A percentile compares a stretch with the other conserved stretches of the same genome.
Evolutionary conservation across 331 rosid genomes (phyloP).

Genomic region (Phaseolus coccineus): DNA sequence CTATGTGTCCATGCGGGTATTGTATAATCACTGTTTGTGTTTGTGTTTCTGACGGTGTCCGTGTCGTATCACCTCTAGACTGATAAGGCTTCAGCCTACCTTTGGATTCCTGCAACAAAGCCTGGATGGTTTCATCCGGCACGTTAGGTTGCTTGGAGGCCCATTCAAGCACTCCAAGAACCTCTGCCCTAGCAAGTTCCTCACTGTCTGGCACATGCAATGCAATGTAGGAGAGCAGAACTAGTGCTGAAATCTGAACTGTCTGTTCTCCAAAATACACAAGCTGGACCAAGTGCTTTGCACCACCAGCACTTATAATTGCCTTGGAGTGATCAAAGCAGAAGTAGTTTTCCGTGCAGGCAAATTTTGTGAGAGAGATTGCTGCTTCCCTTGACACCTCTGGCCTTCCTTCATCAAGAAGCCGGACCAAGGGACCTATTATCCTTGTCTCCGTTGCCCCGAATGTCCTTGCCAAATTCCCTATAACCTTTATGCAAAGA

Average conservation of each 20-base stretch:
- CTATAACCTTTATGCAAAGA: slow-evolving; percentile 64
- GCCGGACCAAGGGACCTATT: slow-evolving; percentile 64
- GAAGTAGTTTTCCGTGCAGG: slow-evolving; percentile 57
- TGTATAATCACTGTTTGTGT: neutral
- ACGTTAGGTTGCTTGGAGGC: slow-evolving; percentile 63
- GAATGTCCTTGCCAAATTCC: slow-evolving; percentile 70
- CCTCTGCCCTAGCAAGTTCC: slow-evolving; percentile 66
- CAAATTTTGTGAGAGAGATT: slow-evolving; percentile 64
- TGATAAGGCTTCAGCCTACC: slow-evolving; percentile 66
- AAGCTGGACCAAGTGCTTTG: slow-evolving; percentile 64
- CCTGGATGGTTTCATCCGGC: slow-evolving; percentile 57
- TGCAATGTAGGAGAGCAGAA: slow-evolving; percentile 64
- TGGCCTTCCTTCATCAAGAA: slow-evolving; percentile 67
- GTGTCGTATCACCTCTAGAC: slow-evolving; percentile 61
- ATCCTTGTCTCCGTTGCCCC: slow-evolving; percentile 69
- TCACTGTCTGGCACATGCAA: slow-evolving; percentile 72
- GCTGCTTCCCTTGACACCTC: slow-evolving; percentile 63
- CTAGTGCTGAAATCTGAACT: slow-evolving; percentile 56
- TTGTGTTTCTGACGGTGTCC: slow-evolving; percentile 50
- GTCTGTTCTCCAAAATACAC: slow-evolving; percentile 66
- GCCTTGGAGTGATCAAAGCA: slow-evolving; percentile 70
- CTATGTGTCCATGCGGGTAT: too few species aligned
- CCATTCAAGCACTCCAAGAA: slow-evolving; percentile 64
- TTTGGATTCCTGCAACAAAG: slow-evolving; percentile 63
- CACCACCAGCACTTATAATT: slow-evolving; percentile 60